Percentiles rank a stretch among this genome's conserved stretches.
These are phyloP conservation scores for Plasmodium berghei DNA, from an alignment of 169 alveolate genomes.

Conservation along the genomic window DNA sequence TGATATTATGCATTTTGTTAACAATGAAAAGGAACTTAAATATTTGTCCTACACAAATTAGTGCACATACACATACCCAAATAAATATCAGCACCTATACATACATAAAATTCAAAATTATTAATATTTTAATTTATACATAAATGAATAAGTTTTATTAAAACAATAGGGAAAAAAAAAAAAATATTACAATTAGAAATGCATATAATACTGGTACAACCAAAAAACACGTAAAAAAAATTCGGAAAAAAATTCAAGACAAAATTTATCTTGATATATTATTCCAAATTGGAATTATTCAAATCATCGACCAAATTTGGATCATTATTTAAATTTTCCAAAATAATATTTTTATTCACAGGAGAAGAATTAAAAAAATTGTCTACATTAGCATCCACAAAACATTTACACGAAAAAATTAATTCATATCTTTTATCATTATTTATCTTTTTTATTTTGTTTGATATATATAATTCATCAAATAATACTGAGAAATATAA, in stretches of 20 bases:
- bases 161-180: too few species aligned
- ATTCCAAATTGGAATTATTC: too few species aligned
- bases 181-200: too few species aligned
- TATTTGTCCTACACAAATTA: conserved; percentile 5
- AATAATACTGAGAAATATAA: conserved; percentile 77
- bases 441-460: conserved; percentile 57
- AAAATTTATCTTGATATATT: too few species aligned
- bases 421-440: conserved; percentile 76
- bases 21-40: conserved; percentile 40
- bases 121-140: too few species aligned
- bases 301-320: conserved; percentile 17
- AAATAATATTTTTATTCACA: conserved; percentile 31
- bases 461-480: conserved; percentile 48
- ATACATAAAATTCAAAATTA: background rate
- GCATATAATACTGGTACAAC: too few species aligned
- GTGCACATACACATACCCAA: too few species aligned
- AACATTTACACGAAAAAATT: conserved; percentile 78
- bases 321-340: conserved; percentile 28
- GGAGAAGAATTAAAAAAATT: conserved; percentile 32
- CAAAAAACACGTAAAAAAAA: too few species aligned
- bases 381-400: conserved; percentile 53
- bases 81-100: background rate
- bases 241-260: too few species aligned
- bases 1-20: conserved; percentile 30
- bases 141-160: too few species aligned